These are phyloP conservation scores for Ceratobasidium theobromae DNA, from an alignment of 1,284 basidiomycete genomes.

Conservation along the genomic window DNA sequence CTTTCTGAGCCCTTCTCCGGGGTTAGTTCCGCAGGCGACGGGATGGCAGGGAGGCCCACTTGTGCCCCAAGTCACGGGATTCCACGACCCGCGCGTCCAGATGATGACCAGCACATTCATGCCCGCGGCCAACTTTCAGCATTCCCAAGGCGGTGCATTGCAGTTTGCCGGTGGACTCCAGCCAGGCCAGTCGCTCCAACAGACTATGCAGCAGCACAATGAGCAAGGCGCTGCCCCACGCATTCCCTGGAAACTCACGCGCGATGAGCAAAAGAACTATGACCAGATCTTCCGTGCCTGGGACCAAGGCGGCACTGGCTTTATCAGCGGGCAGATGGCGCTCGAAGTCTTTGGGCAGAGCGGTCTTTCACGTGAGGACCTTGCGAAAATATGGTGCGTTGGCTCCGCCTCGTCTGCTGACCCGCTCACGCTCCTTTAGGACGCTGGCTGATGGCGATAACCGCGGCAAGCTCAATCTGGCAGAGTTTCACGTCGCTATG, in stretches of 20 bases:
- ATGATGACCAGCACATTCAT: conserved; percentile 88
- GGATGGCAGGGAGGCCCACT: conserved; percentile 62
- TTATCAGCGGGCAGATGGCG: conserved; percentile 85
- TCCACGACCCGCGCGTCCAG: conserved; percentile 75
- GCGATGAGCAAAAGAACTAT: conserved; percentile 95
- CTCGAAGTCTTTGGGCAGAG: conserved; percentile 95
- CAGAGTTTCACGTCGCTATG: conserved; percentile 99
- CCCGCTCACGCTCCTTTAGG: conserved; percentile 52
- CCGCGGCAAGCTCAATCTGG: conserved; percentile 89
- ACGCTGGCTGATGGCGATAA: conserved; percentile 87
- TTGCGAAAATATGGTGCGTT: conserved; percentile 91
- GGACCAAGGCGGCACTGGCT: conserved; percentile 83
- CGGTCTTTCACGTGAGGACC: conserved; percentile 83
- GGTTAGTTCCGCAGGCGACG: conserved; percentile 57
- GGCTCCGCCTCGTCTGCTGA: neutral
- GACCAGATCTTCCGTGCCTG: conserved; percentile 96
- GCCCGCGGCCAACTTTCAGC: conserved; percentile 63
- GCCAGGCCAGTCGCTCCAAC: conserved; percentile 61
- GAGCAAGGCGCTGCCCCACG: conserved; percentile 70
- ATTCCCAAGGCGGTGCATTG: conserved; percentile 57
- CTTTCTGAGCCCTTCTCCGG: conserved; percentile 52
- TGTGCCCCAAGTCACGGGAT: conserved; percentile 79
- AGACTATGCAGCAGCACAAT: conserved; percentile 78
- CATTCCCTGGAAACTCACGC: conserved; percentile 86
- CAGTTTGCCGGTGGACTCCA: conserved; percentile 60